Evolutionary conservation across 2,329 filamentous ascomycete genomes (phyloP).

Genomic region (Dactylella cylindrospora): DNA sequence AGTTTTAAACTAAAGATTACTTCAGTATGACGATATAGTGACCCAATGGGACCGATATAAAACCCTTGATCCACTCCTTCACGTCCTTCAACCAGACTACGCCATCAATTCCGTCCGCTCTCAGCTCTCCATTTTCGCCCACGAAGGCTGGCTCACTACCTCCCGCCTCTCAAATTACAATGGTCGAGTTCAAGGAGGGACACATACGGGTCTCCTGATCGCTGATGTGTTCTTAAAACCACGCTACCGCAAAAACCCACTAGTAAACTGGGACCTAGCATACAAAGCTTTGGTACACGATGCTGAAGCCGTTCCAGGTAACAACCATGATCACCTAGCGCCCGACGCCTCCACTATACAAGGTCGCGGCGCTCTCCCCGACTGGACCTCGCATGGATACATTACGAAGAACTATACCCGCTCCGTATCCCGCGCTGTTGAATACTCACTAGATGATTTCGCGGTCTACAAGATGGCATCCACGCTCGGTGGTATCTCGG

Average conservation of each 20-base stretch:
- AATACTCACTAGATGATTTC: conserved; percentile 72
- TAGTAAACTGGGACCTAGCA: no score
- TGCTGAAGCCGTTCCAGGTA: conserved; percentile 60
- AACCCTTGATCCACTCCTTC: conserved; percentile 65
- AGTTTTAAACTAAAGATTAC: background rate
- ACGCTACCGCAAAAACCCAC: no score
- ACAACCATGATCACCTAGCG: conserved; percentile 62
- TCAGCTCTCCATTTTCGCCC: conserved; percentile 67
- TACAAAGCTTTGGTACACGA: no score
- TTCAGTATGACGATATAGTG: conserved; percentile 66
- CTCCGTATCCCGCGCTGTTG: conserved; percentile 66
- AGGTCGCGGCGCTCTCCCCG: conserved; percentile 67
- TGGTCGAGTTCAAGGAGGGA: conserved; percentile 68
- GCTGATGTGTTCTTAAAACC: conserved; percentile 71
- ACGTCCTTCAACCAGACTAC: conserved; percentile 64
- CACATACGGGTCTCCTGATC: conserved; percentile 70
- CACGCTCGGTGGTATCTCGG: conserved; percentile 58
- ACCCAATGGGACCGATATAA: conserved; percentile 69
- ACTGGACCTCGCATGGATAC: conserved; percentile 67
- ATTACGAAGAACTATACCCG: conserved; percentile 65
- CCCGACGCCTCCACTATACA: conserved; percentile 66
- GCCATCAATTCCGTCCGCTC: conserved; percentile 69
- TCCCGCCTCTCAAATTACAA: conserved; percentile 69
- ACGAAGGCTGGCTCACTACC: conserved; percentile 67
- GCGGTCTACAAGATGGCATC: conserved; percentile 65